Conservation (phyloP, 2,329 filamentous ascomycete species). For the Colletotrichum nymphaeae region DNA sequence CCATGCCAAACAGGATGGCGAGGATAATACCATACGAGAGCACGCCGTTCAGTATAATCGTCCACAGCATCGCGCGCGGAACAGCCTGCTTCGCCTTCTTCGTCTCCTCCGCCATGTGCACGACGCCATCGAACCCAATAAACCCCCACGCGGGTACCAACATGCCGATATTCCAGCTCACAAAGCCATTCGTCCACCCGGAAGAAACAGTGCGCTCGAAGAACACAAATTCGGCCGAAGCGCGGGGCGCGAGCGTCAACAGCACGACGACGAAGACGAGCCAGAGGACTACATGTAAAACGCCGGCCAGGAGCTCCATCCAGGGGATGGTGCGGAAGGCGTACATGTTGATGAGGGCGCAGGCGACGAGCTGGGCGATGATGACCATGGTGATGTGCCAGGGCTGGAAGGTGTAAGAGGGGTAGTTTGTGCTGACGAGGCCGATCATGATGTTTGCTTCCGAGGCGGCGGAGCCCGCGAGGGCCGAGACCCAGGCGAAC, state of each 20-base stretch:
- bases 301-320: slow-evolving; percentile 31
- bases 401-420: slow-evolving; percentile 25
- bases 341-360: slow-evolving; percentile 33
- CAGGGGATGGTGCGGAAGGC: slow-evolving; percentile 32
- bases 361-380: slow-evolving; percentile 27
- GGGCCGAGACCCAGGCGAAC: slow-evolving; percentile 33
- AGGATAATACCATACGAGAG: slow-evolving; percentile 42
- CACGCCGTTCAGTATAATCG: slow-evolving; percentile 47
- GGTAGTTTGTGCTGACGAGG: slow-evolving; percentile 32
- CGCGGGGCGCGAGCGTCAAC: slow-evolving; percentile 21
- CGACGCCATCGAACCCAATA: slow-evolving; percentile 32
- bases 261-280: slow-evolving; percentile 29
- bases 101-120: slow-evolving; percentile 38
- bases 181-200: slow-evolving; percentile 34
- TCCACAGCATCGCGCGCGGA: slow-evolving; percentile 36
- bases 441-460: slow-evolving; percentile 34
- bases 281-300: slow-evolving; percentile 32
- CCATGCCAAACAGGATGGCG: slow-evolving; percentile 31
- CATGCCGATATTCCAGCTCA: slow-evolving; percentile 36
- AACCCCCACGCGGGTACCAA: slow-evolving; percentile 32
- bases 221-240: slow-evolving; percentile 30
- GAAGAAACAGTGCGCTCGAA: slow-evolving; percentile 29
- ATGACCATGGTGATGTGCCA: slow-evolving; percentile 34
- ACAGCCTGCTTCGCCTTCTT: slow-evolving; percentile 31
- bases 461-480: slow-evolving; percentile 28